phyloP scores from a whole-genome alignment of 495 filamentous ascomycete genomes.

The Glonium stellatum region DNA sequence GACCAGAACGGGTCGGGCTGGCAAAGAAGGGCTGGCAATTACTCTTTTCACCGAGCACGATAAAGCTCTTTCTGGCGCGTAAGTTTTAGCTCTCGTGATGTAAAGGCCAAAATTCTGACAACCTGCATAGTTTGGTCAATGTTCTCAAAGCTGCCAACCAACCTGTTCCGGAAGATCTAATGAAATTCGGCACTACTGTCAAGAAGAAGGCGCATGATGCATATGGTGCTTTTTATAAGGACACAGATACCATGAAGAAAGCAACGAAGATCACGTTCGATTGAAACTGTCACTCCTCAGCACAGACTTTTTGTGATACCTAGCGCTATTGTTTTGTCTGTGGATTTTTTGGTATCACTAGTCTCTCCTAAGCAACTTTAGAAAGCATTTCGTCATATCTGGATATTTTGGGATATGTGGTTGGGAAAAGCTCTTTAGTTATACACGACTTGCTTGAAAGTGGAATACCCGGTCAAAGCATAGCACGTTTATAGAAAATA shows the following conservation, averaged over 20 bases:
- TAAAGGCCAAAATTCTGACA: constrained; percentile 7
- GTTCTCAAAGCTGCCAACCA: constrained; percentile 86
- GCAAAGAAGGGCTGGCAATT: constrained; percentile 80
- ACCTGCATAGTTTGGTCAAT: constrained; percentile 61
- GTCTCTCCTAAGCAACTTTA: no score
- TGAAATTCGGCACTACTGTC: constrained; percentile 96
- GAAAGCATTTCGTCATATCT: no score
- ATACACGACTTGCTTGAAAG: no score
- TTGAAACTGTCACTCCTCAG: constrained; percentile 38
- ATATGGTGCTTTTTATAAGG: constrained; percentile 90
- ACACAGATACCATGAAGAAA: constrained; percentile 65
- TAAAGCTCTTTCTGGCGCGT: constrained; percentile 79
- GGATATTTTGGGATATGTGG: no score
- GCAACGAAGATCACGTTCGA: constrained; percentile 93
- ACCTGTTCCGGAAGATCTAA: constrained; percentile 73
- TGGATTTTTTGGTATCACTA: no score
- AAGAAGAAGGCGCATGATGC: constrained; percentile 95
- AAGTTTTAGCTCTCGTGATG: constrained; percentile 38
- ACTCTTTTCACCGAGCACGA: constrained; percentile 93
- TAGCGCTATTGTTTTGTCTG: background rate
- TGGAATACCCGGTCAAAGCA: no score
- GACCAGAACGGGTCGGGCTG: constrained; percentile 77
- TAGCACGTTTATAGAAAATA: no score
- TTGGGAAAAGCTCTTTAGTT: no score
- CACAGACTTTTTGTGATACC: background rate